Evolutionary conservation across 768 basidiomycete genomes (phyloP), one percentile per base, ranked within the genome.

Genomic region (Tylopilus sp.): DNA sequence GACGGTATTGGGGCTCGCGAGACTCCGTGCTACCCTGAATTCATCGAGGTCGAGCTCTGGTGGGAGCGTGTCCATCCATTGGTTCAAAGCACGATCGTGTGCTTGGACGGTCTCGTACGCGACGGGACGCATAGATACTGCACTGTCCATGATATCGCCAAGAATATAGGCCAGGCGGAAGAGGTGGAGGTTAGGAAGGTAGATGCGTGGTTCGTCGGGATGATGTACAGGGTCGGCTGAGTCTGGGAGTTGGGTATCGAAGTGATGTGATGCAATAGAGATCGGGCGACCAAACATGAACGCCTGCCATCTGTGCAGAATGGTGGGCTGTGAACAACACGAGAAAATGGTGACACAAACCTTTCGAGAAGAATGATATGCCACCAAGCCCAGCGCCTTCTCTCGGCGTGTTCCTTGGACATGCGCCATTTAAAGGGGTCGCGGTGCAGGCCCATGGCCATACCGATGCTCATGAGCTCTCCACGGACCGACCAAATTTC

Each of bases 381-480:
- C 90, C 90, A 92, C 90, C 90, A 92, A 7, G 88, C 87, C 90
- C 90, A 91, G 48, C 90, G 75, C 45, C 91, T 75, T 51, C 90
- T 78, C 65, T 91, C 90, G 31, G 87, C 84, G 10, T 83, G 70
- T 52, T 82, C 82, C 51, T 77, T 75, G 44, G 77, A 80, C 76
- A 89, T 84, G 54, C 79, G 78, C 78, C 83, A 89, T 64, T 83
- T 83, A 40, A 79, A 82, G n/a, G 90, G 90, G 69, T 92, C 91
- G 18, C 91, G 82, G 69, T 92, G 90, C 8, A 92, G 71, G 10
- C 91, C 91, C 83, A 92, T 84, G 12, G 89, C 90, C 57, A 82
- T 85, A 8, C 78, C 87, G 52, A 90, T 83, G 23, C 81, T 82
- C 30, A 90, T 71, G 15, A 91, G 72, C 59, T 91, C 86, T 2